phyloP scores from a whole-genome alignment of 495 filamentous ascomycete genomes.

The Niebla homalea region DNA sequence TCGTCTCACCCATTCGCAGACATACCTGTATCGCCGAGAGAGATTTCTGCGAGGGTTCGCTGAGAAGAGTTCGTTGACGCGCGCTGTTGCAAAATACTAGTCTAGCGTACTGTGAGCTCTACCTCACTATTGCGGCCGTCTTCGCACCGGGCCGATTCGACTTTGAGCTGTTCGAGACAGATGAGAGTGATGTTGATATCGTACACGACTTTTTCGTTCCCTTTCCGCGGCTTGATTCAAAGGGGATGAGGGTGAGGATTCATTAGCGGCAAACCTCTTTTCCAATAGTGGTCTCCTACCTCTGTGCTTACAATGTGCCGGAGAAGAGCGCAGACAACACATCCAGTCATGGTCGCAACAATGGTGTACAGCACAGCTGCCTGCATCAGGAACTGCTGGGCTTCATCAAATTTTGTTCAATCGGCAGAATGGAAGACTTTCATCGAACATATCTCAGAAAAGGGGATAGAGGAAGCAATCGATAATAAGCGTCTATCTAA shows the following conservation, averaged over 20 bases:
- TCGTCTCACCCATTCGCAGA: neutral
- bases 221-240: conserved; percentile 3
- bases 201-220: conserved; percentile 13
- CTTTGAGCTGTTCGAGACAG: conserved; percentile 14
- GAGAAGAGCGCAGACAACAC: no score
- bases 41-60: no score
- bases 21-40: neutral
- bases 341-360: no score
- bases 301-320: no score
- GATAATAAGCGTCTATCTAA: no score
- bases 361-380: no score
- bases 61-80: neutral
- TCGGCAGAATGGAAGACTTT: no score
- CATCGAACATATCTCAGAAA: no score
- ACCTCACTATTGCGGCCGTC: conserved; percentile 11
- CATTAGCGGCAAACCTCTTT: neutral
- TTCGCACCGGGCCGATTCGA: conserved; percentile 8
- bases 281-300: no score
- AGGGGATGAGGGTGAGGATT: conserved; percentile 11
- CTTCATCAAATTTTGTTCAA: no score
- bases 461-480: no score
- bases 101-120: conserved; percentile 13
- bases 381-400: no score
- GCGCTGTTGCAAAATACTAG: neutral
- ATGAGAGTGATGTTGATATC: conserved; percentile 10